Base-by-base conservation (phyloP, 75 land plant genomes). In the Gnetum montanum region DNA sequence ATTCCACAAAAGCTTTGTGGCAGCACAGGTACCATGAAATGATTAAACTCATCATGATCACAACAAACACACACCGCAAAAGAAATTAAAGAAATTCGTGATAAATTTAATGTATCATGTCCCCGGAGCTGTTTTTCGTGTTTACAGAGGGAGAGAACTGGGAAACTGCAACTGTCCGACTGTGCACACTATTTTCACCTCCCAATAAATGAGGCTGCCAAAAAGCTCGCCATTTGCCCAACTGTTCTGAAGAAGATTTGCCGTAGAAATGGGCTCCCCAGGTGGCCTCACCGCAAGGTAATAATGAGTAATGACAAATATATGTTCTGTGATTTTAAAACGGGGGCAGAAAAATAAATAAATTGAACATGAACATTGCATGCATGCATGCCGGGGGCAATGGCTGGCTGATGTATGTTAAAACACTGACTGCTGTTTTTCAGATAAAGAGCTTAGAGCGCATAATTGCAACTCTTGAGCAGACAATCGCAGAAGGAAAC, bases 251-350 rank as follows among this genome's bases (percentile, higher is more conserved):
- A 88, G 51, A 84, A 75, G 62, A 72, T 78, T 23, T 78, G 94
- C 54, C 79, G 94, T 4, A 66, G 63, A 43, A 40, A 75, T 62
- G 85, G 85, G 6, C 29, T 88, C 45, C 26, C 36, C 10, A 61
- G 94, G 41, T 88, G 94, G 94, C 94, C 89, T 26, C 49, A 81
- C 49, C 70, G 94, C 62, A 84, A 81, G 94, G 90, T 81, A 51
- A 6, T 26, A n/a, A n/a, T n/a, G n/a, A n/a, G n/a, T 27, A 48
- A 8, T 48, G 24, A 12, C 47, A 45, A 45, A 20, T 16, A 7
- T 20, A 47, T n/a, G 4, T 46, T 46, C 8, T 46, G 8, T 4
- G 6, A 20, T 8, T 46, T 8, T 8, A 46, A 46, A 46, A 22
- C 48, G 6, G 23, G 23, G 48, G 8, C 11, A 46, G 23, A 46